Percentiles rank a stretch among this genome's conserved stretches.
Conservation (phyloP, 176 grass and related monocot species). For the Musa itinerans region DNA sequence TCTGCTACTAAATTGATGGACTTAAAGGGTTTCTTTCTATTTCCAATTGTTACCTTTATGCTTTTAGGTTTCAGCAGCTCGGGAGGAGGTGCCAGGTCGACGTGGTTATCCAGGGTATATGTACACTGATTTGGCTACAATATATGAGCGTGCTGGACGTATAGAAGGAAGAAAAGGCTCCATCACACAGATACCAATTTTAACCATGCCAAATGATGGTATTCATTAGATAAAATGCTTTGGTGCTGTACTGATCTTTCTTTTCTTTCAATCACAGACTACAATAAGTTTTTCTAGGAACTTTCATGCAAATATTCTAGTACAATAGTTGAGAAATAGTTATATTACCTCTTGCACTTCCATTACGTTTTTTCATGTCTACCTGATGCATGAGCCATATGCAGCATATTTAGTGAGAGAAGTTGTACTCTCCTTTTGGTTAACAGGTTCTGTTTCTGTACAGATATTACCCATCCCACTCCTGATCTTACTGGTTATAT, state of each 20-base stretch:
- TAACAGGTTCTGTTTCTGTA: slow-evolving; percentile 5
- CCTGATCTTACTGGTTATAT: slow-evolving; percentile 94
- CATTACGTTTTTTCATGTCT: no score
- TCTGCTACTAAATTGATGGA: no score
- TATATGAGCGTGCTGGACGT: slow-evolving; percentile 89
- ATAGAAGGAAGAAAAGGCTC: slow-evolving; percentile 92
- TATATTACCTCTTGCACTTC: no score
- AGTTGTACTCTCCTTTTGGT: neutral
- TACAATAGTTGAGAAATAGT: neutral
- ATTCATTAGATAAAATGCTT: slow-evolving; percentile 11
- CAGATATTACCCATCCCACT: slow-evolving; percentile 96
- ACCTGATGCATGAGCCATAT: no score
- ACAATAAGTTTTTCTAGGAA: neutral
- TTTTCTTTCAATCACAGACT: neutral
- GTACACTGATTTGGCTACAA: slow-evolving; percentile 93
- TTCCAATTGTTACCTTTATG: neutral
- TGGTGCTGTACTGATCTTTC: neutral
- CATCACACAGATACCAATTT: slow-evolving; percentile 90
- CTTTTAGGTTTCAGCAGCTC: slow-evolving; percentile 69
- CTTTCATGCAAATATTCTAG: neutral
- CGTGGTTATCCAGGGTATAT: slow-evolving; percentile 98
- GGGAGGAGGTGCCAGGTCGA: slow-evolving; percentile 90
- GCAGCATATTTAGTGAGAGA: neutral
- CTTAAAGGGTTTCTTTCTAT: no score
- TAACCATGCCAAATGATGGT: slow-evolving; percentile 98